Base-by-base conservation (phyloP, 192 early-diverging fungal genomes). In the Spinellus fusiger region DNA sequence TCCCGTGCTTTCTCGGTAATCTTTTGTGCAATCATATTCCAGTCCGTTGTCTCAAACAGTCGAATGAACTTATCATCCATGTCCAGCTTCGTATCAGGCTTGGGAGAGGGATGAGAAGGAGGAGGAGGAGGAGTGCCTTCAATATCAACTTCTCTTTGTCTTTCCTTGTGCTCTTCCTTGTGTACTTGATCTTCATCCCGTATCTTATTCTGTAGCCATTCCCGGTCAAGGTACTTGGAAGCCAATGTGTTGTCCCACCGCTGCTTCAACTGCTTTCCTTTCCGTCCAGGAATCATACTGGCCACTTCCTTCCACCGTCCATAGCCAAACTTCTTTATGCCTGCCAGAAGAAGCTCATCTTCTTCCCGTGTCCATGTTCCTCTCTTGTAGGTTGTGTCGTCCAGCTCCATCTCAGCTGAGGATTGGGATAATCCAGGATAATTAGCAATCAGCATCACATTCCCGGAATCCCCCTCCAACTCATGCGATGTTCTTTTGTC, bases 251-350 rank as follows among this genome's bases (percentile, higher is more conserved):
- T 63, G 26, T 69, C 68, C 68, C 68, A 69, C 5, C 68, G 37
- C 22, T 69, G 68, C 46, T 69, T 69, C 4, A 69, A 27, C 25
- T 69, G 68, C 27, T 69, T 69, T 7, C 68, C 62, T 28, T 69
- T 69, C 35, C 68, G 55, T 26, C 68, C 68, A 16, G 68, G 68
- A 59, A 69, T 69, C 0, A 54, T 64, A 4, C 10, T 29, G 3
- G 68, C 68, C 10, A 69, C 62, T 7, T 69, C 68, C 28, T 69
- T 69, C 68, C 68, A 69, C 37, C 61, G 40, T 15, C 68, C 68
- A 9, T 69, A 69, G 4, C 68, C 68, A 13, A 57, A 54, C 5
- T 49, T 49, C n/a, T 69, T 69, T 20, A 69, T 69, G 20, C 68
- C 68, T 9, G 56, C 37, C 25, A 69, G 50, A 23, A 69, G 49